A percentile compares a stretch with the other conserved stretches of the same genome.
These are phyloP conservation scores for Stephanodiscus triporus DNA, from an alignment of 108 stramenopile species.

Conservation along the genomic window DNA sequence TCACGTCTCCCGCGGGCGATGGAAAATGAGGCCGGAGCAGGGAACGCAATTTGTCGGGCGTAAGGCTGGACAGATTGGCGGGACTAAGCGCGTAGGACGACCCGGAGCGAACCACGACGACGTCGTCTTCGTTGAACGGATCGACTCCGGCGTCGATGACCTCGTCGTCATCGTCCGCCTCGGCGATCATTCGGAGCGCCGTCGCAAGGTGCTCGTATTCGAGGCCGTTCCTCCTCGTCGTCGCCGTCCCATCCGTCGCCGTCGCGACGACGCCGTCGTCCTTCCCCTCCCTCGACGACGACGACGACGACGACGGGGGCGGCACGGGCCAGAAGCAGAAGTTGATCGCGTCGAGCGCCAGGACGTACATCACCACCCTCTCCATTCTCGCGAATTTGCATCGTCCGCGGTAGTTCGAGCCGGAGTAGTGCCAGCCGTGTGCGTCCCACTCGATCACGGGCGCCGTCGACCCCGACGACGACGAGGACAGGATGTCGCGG, in stretches of 20 bases:
- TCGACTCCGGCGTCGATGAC: conserved; percentile 4
- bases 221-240: conserved; percentile 43
- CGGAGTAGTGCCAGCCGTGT: conserved; percentile 88
- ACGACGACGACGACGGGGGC: neutral
- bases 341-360: conserved; percentile 92
- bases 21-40: conserved; percentile 53
- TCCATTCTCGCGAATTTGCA: conserved; percentile 57
- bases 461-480: conserved; percentile 15
- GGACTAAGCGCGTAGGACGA: conserved; percentile 68
- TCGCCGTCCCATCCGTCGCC: neutral
- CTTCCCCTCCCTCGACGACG: conserved; percentile 7
- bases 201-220: conserved; percentile 90
- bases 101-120: conserved; percentile 15
- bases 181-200: conserved; percentile 74
- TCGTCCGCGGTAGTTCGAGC: conserved; percentile 30
- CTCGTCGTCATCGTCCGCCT: conserved; percentile 55
- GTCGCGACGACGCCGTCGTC: neutral
- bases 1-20: neutral
- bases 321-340: conserved; percentile 93
- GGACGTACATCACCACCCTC: conserved; percentile 80
- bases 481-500: conserved; percentile 33
- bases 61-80: conserved; percentile 53
- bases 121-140: neutral
- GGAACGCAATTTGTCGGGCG: conserved; percentile 46
- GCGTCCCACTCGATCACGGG: conserved; percentile 77